A percentile compares a stretch with the other conserved stretches of the same genome.
Evolutionary conservation across 768 basidiomycete species (phyloP).

Genomic region (Tylopilus sp.): DNA sequence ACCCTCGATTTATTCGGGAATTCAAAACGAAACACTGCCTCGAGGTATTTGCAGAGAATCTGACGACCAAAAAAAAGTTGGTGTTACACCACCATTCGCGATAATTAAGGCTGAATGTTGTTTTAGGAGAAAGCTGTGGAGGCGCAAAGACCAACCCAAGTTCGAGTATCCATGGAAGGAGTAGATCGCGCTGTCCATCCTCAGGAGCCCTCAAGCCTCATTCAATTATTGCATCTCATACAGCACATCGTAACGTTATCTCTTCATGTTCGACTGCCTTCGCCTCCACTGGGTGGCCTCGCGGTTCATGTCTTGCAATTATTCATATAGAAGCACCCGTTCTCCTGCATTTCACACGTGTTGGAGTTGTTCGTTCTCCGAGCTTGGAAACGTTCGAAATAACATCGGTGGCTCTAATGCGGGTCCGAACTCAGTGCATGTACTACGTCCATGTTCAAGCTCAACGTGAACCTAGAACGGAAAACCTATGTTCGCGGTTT

Average conservation of each 20-base stretch:
- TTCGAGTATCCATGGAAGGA: constrained; percentile 91
- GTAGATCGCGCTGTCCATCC: constrained; percentile 16
- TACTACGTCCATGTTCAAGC: not conserved
- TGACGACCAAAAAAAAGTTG: constrained; percentile 87
- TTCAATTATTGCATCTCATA: not conserved
- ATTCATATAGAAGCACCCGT: not conserved
- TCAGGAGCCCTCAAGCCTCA: not conserved
- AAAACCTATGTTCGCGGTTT: not conserved
- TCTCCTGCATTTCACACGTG: not conserved
- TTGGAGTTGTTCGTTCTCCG: not conserved
- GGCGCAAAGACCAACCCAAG: constrained; percentile 80
- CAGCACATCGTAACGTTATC: not conserved
- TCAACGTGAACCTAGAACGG: not conserved
- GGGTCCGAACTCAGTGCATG: not conserved
- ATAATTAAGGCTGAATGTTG: constrained; percentile 4
- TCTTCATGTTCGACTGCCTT: not conserved
- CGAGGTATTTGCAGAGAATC: constrained; percentile 84
- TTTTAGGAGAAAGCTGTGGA: constrained; percentile 85
- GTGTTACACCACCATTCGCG: constrained; percentile 26
- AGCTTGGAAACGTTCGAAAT: not conserved
- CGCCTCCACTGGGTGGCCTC: not conserved
- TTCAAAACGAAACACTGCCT: constrained; percentile 84
- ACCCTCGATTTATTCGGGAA: constrained; percentile 91
- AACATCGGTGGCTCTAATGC: not conserved
- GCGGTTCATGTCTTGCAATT: not conserved